These are phyloP conservation scores for Yamadazyma songkhlaensis DNA, from an alignment of 1,139 yeast genomes.

Conservation along the genomic window DNA sequence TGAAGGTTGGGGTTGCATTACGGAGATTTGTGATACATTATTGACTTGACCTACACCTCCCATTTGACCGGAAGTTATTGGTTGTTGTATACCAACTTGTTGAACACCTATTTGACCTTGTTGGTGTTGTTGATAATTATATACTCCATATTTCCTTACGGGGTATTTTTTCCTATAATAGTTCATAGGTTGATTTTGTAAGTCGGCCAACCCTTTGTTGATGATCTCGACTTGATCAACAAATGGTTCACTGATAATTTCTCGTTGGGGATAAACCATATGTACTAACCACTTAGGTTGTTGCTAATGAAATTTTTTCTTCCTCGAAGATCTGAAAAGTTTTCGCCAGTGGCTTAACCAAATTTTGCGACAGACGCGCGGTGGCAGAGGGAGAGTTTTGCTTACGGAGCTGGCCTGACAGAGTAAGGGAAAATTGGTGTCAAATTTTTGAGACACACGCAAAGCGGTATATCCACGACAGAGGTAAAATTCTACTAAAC, in stretches of 20 bases:
- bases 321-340: neutral
- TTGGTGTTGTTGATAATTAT: neutral
- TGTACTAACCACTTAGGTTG: slow-evolving; percentile 5
- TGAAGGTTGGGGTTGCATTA: neutral
- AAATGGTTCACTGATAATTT: slow-evolving; percentile 29
- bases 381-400: no score
- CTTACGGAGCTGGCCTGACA: no score
- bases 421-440: no score
- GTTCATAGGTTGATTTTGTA: slow-evolving; percentile 28
- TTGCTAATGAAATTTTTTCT: neutral
- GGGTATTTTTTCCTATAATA: slow-evolving; percentile 9
- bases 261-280: slow-evolving; percentile 20
- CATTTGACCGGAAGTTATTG: no score
- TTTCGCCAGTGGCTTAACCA: neutral
- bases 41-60: no score
- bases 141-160: neutral
- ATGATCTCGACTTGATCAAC: slow-evolving; percentile 31
- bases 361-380: neutral
- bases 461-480: no score
- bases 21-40: no score
- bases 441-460: no score
- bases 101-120: neutral
- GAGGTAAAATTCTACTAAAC: no score
- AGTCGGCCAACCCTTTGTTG: slow-evolving; percentile 29
- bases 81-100: no score